Conservation (phyloP, 2,329 filamentous ascomycete species). For the Penicillium brevicompactum region DNA sequence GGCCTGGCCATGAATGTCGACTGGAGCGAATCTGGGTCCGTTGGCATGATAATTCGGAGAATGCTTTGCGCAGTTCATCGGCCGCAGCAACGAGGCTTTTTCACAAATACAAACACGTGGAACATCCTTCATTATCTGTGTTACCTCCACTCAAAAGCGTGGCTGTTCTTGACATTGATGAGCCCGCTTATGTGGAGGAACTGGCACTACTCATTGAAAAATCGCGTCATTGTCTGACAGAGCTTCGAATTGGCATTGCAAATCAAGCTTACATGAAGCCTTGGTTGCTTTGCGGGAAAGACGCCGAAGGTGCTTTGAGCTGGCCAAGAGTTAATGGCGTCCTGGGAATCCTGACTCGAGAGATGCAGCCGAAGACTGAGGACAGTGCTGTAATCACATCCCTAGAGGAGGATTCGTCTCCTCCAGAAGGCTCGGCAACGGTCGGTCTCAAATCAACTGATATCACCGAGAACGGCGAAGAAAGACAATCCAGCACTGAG, state of each 20-base stretch:
- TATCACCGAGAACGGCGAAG: background rate
- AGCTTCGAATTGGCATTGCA: conserved; percentile 74
- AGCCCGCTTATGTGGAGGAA: conserved; percentile 79
- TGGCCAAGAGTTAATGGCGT: conserved; percentile 40
- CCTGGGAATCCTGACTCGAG: conserved; percentile 32
- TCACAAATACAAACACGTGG: conserved; percentile 62
- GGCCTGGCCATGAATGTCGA: conserved; percentile 63
- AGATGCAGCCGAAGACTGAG: conserved; percentile 3
- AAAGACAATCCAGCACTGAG: background rate
- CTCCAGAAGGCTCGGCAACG: background rate
- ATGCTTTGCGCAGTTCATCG: conserved; percentile 28
- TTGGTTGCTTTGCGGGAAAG: conserved; percentile 29
- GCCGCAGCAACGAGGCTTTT: conserved; percentile 36
- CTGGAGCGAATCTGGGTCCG: conserved; percentile 77
- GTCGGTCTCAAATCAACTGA: background rate
- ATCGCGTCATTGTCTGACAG: conserved; percentile 66
- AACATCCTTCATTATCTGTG: conserved; percentile 78
- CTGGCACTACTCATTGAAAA: conserved; percentile 75
- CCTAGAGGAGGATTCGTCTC: background rate
- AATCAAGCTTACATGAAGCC: conserved; percentile 30
- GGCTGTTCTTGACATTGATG: conserved; percentile 78
- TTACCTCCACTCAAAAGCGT: conserved; percentile 74
- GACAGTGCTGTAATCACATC: conserved; percentile 1
- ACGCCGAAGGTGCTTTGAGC: conserved; percentile 12
- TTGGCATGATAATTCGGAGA: conserved; percentile 74